Percentiles rank a stretch among this genome's conserved stretches.
Evolutionary conservation across 768 basidiomycete genomes (phyloP).

Genomic region (Panaeolus cyanescens): DNA sequence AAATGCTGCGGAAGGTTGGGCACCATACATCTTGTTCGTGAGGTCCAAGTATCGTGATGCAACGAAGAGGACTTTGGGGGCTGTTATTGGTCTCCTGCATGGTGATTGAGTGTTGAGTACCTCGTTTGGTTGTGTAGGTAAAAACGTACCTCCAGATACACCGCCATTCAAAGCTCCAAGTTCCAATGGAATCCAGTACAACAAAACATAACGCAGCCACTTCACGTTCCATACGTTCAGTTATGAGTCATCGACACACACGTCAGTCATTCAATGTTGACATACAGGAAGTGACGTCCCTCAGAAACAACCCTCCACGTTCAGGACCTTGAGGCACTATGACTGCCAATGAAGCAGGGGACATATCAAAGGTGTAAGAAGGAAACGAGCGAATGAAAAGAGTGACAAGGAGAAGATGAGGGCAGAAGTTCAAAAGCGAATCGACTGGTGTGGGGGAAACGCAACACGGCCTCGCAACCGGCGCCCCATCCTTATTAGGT

Average conservation of each 20-base stretch:
- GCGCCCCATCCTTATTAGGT: no score
- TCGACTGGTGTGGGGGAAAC: no score
- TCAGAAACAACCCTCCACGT: background rate
- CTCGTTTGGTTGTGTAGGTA: no score
- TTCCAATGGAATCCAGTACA: background rate
- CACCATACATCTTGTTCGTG: background rate
- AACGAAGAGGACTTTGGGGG: background rate
- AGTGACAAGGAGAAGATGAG: no score
- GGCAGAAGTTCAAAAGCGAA: no score
- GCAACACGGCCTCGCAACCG: no score
- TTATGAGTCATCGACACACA: background rate
- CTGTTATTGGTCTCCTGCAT: background rate
- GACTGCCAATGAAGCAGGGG: no score
- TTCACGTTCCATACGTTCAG: no score
- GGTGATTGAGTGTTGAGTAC: no score
- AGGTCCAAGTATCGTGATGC: background rate
- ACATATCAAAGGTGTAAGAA: no score
- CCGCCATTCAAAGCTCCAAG: background rate
- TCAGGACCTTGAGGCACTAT: no score
- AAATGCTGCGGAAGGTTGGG: background rate
- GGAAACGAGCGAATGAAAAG: no score
- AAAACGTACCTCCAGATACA: background rate
- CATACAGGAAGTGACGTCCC: background rate
- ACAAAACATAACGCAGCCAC: background rate
- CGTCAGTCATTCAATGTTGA: background rate